Evolutionary conservation across 2,329 filamentous ascomycete species (phyloP).

Genomic region (Epichloe gansuensis): DNA sequence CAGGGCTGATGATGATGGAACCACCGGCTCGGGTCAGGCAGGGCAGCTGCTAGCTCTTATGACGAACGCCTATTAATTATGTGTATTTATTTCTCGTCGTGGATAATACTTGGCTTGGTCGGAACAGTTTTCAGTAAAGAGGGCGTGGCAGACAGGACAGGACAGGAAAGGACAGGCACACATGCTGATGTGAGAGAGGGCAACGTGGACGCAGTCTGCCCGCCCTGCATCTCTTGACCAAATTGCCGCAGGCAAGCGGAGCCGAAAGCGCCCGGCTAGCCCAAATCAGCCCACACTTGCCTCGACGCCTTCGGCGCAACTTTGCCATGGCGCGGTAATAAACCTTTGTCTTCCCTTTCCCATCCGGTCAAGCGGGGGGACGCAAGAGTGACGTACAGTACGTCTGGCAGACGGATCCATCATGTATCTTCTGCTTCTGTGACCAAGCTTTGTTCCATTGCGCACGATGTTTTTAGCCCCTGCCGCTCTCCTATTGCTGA

Average conservation of each 20-base stretch:
- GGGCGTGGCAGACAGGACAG: no score
- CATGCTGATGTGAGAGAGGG: no score
- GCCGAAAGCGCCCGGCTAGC: conserved; percentile 1
- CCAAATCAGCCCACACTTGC: background rate
- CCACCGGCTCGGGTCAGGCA: background rate
- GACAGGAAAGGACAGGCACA: no score
- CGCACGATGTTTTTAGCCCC: background rate
- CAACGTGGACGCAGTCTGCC: no score
- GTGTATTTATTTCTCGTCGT: background rate
- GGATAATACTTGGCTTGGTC: background rate
- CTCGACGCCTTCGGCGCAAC: background rate
- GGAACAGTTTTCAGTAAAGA: no score
- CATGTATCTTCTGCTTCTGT: background rate
- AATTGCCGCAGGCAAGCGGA: background rate
- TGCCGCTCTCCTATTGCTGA: background rate
- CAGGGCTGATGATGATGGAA: background rate
- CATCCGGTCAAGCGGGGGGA: background rate
- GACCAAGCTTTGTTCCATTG: no score
- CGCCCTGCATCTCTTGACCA: background rate
- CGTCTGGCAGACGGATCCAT: background rate
- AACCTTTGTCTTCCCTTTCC: background rate
- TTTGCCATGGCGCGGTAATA: background rate
- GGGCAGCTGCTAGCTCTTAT: background rate
- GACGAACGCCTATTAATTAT: background rate
- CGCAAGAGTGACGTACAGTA: conserved; percentile 3